Conservation (phyloP, 306 rosid genomes). For the Astragalus glycyphyllos region DNA sequence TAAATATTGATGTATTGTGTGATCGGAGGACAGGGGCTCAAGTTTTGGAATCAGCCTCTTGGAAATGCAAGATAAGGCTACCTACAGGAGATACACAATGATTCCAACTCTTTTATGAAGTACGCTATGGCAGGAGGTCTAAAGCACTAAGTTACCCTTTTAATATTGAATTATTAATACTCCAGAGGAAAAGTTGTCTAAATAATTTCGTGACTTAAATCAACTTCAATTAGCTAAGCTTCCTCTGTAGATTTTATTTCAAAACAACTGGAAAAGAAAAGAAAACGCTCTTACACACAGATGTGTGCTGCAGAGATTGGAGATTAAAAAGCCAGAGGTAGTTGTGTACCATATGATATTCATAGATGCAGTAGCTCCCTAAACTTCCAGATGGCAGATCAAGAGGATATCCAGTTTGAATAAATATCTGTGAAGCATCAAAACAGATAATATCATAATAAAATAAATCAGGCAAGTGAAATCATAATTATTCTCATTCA, state of each 20-base stretch:
- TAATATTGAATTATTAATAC: slow-evolving; percentile 21
- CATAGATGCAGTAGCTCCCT: slow-evolving; percentile 97
- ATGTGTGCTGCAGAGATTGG: slow-evolving; percentile 18
- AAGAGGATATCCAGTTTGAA: slow-evolving; percentile 99
- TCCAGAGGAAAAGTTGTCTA: slow-evolving; percentile 26
- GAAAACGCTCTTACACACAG: slow-evolving; percentile 32
- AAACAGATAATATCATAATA: slow-evolving; percentile 41
- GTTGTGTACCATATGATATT: slow-evolving; percentile 88
- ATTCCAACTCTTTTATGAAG: too few species aligned
- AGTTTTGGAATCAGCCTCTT: background rate
- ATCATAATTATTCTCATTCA: slow-evolving; percentile 19
- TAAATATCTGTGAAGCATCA: slow-evolving; percentile 76
- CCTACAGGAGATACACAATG: background rate
- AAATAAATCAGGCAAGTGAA: slow-evolving; percentile 27
- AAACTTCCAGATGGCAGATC: slow-evolving; percentile 98
- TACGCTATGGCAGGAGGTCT: too few species aligned
- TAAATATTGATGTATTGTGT: slow-evolving; percentile 5
- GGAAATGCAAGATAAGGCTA: slow-evolving; percentile 5
- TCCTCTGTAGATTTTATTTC: slow-evolving; percentile 19
- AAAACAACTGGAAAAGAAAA: slow-evolving; percentile 26
- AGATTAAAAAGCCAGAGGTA: slow-evolving; percentile 22
- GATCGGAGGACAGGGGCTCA: background rate
- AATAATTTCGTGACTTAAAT: slow-evolving; percentile 12
- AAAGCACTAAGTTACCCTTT: background rate
- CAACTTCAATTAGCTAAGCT: slow-evolving; percentile 35